Percentiles rank a stretch among this genome's conserved stretches.
phyloP scores from a whole-genome alignment of 768 basidiomycete genomes.

The Hypholoma sublateritium region DNA sequence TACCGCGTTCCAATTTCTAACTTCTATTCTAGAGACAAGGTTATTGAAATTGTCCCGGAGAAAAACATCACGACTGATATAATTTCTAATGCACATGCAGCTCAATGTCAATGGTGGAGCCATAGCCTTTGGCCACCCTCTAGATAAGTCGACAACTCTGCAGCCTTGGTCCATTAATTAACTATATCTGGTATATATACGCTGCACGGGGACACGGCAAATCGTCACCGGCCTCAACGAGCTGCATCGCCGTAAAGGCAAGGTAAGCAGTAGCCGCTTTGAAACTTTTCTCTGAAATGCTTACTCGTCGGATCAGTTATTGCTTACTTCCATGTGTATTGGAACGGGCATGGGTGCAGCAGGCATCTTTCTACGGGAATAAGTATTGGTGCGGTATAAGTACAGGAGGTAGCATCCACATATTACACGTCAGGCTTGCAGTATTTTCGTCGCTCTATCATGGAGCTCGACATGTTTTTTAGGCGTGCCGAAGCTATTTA shows the following conservation, averaged over 20 bases:
- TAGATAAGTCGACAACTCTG: conserved; percentile 55
- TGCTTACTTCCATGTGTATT: conserved; percentile 91
- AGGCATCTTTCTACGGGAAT: conserved; percentile 65
- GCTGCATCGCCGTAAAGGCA: conserved; percentile 65
- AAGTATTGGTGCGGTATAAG: conserved; percentile 1
- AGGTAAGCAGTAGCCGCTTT: conserved; percentile 42
- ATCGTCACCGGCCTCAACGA: conserved; percentile 82
- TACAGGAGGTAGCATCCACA: too few species aligned
- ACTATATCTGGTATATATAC: conserved; percentile 33
- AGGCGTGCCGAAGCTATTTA: background rate
- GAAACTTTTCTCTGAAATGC: background rate
- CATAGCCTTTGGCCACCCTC: conserved; percentile 81
- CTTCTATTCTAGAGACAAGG: conserved; percentile 35
- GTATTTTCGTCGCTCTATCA: too few species aligned
- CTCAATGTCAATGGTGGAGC: conserved; percentile 92
- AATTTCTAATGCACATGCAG: conserved; percentile 24
- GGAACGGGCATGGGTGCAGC: conserved; percentile 93
- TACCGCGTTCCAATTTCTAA: background rate
- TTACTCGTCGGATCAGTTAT: conserved; percentile 41
- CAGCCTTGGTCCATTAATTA: conserved; percentile 18
- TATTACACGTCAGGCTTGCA: too few species aligned
- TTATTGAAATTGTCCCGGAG: conserved; percentile 2
- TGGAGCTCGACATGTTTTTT: background rate
- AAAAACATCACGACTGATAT: background rate
- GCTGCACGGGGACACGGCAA: conserved; percentile 84